These are phyloP conservation scores for Endoconidiophora laricicola DNA, from an alignment of 2,329 filamentous ascomycete genomes.

Conservation along the genomic window DNA sequence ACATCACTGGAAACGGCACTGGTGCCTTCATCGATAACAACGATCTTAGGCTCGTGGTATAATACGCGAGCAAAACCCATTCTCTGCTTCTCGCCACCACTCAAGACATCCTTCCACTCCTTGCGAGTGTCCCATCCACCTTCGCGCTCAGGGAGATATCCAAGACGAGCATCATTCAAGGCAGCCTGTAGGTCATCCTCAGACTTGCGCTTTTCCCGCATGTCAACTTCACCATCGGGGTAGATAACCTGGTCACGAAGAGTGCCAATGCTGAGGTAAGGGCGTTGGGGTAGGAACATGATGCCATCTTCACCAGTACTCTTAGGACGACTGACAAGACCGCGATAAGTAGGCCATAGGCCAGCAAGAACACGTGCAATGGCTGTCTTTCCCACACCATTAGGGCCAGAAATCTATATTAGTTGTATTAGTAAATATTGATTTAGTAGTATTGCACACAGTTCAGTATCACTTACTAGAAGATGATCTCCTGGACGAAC, in stretches of 20 bases:
- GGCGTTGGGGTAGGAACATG: slow-evolving; percentile 93
- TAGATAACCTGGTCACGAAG: slow-evolving; percentile 96
- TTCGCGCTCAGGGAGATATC: slow-evolving; percentile 80
- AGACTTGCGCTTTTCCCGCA: slow-evolving; percentile 62
- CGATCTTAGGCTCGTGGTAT: slow-evolving; percentile 90
- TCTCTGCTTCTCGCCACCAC: slow-evolving; percentile 90
- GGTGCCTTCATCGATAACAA: slow-evolving; percentile 89
- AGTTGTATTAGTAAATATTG: too few relatives aligned
- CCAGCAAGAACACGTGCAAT: slow-evolving; percentile 79
- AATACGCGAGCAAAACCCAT: slow-evolving; percentile 80
- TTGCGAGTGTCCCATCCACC: slow-evolving; percentile 94
- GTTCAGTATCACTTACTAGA: slow-evolving; percentile 31
- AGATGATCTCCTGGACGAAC: slow-evolving; percentile 84
- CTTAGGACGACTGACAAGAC: slow-evolving; percentile 76
- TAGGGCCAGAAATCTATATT: slow-evolving; percentile 65
- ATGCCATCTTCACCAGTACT: slow-evolving; percentile 71
- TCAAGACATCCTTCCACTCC: slow-evolving; percentile 97
- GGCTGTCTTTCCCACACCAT: slow-evolving; percentile 84
- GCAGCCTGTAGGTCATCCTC: slow-evolving; percentile 61
- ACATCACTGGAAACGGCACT: slow-evolving; percentile 89
- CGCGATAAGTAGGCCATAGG: slow-evolving; percentile 90
- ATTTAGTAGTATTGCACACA: neutral
- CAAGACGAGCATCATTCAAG: slow-evolving; percentile 68
- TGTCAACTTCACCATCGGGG: slow-evolving; percentile 84
- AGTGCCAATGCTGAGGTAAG: slow-evolving; percentile 83